Conservation (phyloP, 495 filamentous ascomycete species). For the Lasiosphaeriaceae sp. region DNA sequence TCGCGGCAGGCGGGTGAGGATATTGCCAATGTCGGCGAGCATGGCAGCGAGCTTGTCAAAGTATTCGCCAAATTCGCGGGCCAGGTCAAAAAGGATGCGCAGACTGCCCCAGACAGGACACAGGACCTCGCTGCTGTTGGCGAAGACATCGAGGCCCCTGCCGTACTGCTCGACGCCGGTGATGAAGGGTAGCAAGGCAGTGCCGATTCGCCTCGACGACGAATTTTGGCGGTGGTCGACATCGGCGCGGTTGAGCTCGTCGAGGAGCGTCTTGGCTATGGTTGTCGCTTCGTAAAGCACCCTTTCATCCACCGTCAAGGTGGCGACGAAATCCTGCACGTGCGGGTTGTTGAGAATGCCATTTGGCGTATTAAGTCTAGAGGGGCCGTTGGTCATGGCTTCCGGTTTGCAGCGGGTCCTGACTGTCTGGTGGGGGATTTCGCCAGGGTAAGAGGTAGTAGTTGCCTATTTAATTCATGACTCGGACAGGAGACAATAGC, state of each 20-base stretch:
- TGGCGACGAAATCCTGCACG: neutral
- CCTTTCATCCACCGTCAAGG: neutral
- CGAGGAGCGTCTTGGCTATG: constrained; percentile 6
- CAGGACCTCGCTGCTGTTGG: constrained; percentile 13
- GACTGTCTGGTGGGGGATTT: no score
- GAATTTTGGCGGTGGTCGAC: constrained; percentile 5
- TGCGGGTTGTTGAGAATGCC: neutral
- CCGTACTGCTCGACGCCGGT: constrained; percentile 9
- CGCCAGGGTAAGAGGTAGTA: no score
- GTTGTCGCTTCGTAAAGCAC: constrained; percentile 1
- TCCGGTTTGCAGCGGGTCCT: no score
- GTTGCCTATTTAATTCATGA: no score
- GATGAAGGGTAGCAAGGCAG: constrained; percentile 9
- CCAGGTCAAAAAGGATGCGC: constrained; percentile 6
- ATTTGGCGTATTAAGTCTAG: no score
- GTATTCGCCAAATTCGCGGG: constrained; percentile 14
- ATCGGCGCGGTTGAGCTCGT: neutral
- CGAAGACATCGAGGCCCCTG: constrained; percentile 9
- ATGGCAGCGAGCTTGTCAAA: constrained; percentile 13
- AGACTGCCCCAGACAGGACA: constrained; percentile 12
- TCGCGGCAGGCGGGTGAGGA: constrained; percentile 6
- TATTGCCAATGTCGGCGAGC: constrained; percentile 7
- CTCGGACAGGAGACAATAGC: no score
- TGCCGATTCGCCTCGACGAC: neutral
- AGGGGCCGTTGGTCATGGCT: no score